Conservation (phyloP, 768 basidiomycete species). For the Lentinula aciculospora region DNA sequence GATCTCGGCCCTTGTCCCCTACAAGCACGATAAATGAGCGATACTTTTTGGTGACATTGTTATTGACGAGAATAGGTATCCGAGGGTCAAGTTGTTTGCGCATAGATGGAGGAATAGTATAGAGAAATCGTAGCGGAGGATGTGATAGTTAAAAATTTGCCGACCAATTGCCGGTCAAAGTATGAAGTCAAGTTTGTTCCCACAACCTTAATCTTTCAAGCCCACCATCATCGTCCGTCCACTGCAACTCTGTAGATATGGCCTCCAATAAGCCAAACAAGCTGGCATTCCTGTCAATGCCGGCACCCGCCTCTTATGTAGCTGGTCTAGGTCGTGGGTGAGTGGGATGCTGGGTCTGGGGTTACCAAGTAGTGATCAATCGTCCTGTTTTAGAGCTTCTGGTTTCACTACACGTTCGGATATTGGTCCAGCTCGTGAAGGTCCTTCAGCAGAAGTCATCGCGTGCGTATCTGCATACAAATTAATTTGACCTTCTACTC, state of each 20-base stretch:
- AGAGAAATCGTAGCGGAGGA: no score
- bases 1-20: conserved; percentile 90
- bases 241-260: conserved; percentile 31
- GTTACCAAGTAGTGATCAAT: not conserved
- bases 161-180: not conserved
- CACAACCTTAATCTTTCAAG: not conserved
- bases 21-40: conserved; percentile 95
- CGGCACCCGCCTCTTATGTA: conserved; percentile 94
- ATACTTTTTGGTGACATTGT: conserved; percentile 91
- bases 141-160: conserved; percentile 25
- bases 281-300: conserved; percentile 84
- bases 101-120: conserved; percentile 69
- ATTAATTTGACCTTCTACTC: not conserved
- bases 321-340: conserved; percentile 98
- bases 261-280: conserved; percentile 64
- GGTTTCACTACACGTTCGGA: conserved; percentile 98
- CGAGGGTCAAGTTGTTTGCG: conserved; percentile 89
- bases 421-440: conserved; percentile 97
- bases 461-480: conserved; percentile 50
- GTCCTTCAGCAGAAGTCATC: conserved; percentile 85
- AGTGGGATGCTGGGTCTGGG: conserved; percentile 15
- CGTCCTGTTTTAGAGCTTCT: conserved; percentile 59
- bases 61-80: conserved; percentile 86
- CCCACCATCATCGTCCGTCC: not conserved
- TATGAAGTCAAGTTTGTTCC: not conserved